phyloP scores from a whole-genome alignment of 495 filamentous ascomycete genomes.

The Schizothecium vesticola region DNA sequence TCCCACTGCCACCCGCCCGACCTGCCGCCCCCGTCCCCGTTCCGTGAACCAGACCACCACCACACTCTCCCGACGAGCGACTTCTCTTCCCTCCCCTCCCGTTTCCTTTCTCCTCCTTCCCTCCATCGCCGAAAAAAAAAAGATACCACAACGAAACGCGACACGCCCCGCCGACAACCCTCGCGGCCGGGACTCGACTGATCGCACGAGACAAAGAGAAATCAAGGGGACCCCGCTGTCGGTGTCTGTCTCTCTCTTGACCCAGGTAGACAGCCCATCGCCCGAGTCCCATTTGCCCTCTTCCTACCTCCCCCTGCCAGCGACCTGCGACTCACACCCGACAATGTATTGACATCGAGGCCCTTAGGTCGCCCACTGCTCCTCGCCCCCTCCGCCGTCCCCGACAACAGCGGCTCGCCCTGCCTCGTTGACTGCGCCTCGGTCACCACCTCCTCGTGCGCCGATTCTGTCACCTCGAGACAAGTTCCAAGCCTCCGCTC shows the following conservation, averaged over 20 bases:
- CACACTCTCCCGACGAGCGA: slow-evolving; percentile 1
- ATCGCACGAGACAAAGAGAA: slow-evolving; percentile 1
- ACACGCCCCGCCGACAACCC: not conserved
- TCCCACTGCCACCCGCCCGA: slow-evolving; percentile 10
- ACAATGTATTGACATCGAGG: slow-evolving; percentile 21
- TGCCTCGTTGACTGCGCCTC: not conserved
- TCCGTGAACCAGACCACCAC: slow-evolving; percentile 2
- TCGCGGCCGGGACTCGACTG: slow-evolving; percentile 6
- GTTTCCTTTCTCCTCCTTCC: slow-evolving; percentile 4
- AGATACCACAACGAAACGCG: not conserved
- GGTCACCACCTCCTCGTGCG: not conserved
- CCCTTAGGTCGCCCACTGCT: not conserved
- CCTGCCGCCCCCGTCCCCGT: slow-evolving; percentile 4
- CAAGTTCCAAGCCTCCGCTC: not conserved
- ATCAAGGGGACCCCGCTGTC: slow-evolving; percentile 1
- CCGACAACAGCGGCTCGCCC: not conserved
- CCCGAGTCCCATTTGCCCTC: slow-evolving; percentile 6
- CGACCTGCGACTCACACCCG: slow-evolving; percentile 7
- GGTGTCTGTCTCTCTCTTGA: slow-evolving; percentile 7
- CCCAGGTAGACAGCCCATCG: slow-evolving; percentile 4
- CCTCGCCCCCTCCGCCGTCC: not conserved
- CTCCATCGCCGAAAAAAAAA: not conserved
- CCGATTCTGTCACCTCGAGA: slow-evolving; percentile 4
- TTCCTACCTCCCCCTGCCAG: not conserved
- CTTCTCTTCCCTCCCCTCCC: slow-evolving; percentile 3